A percentile compares a stretch with the other conserved stretches of the same genome.
Evolutionary conservation across 139 green algal species (phyloP).

Genomic region (Desmodesmus armatus): DNA sequence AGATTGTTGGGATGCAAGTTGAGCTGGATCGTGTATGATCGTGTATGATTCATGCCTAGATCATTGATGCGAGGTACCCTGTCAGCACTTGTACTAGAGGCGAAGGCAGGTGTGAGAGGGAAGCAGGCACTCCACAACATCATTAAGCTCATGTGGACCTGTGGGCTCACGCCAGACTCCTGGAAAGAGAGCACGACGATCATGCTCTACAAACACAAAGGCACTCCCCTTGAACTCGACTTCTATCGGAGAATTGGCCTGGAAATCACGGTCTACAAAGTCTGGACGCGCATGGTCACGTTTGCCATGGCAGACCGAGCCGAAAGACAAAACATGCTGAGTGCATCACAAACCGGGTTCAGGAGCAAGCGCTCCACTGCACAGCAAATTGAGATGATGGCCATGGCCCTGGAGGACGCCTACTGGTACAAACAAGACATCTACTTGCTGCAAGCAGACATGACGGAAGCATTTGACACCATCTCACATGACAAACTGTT

Average conservation of each 20-base stretch:
- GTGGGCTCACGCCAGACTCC: constrained; percentile 20
- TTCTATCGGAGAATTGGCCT: constrained; percentile 52
- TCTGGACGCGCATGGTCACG: constrained; percentile 54
- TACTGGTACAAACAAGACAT: constrained; percentile 31
- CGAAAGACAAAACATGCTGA: constrained; percentile 27
- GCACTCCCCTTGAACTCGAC: constrained; percentile 16
- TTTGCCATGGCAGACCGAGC: constrained; percentile 23
- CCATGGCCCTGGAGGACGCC: constrained; percentile 51
- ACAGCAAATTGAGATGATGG: constrained; percentile 25
- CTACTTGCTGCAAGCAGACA: constrained; percentile 50
- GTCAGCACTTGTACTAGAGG: too few relatives aligned
- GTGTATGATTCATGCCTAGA: too few relatives aligned
- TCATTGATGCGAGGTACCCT: too few relatives aligned
- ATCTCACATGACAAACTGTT: constrained; percentile 58
- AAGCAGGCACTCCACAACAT: constrained; percentile 36
- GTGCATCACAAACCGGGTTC: constrained; percentile 57
- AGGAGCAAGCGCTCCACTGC: constrained; percentile 4
- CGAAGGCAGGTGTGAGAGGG: too few relatives aligned
- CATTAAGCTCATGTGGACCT: constrained; percentile 53
- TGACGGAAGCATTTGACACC: constrained; percentile 57
- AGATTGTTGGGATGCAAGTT: too few relatives aligned
- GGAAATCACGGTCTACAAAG: constrained; percentile 53
- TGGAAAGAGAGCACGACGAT: constrained; percentile 53
- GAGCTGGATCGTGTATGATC: too few relatives aligned
- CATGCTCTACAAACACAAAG: constrained; percentile 50